Evolutionary conservation across 257 asterid species (phyloP).

Genomic region (Solanum corneliomulleri): DNA sequence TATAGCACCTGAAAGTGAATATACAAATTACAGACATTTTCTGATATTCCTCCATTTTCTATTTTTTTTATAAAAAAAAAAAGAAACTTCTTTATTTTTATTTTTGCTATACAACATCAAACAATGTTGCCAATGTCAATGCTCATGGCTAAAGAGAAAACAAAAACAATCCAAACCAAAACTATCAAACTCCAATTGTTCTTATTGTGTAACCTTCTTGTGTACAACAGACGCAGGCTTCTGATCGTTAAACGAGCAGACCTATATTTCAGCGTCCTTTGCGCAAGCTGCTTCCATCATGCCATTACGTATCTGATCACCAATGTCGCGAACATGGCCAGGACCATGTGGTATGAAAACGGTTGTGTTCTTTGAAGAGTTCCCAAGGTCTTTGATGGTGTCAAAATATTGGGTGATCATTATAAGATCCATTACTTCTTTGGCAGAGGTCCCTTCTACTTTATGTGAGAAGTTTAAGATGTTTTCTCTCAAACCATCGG

Average conservation of each 20-base stretch:
- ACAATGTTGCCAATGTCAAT: neutral
- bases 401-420: slow-evolving; percentile 95
- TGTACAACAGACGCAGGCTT: neutral
- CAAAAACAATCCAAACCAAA: neutral
- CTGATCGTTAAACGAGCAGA: neutral
- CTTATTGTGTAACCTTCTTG: neutral
- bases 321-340: slow-evolving; percentile 88
- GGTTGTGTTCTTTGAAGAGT: slow-evolving; percentile 76
- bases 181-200: neutral
- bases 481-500: slow-evolving; percentile 90
- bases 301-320: slow-evolving; percentile 89
- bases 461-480: slow-evolving; percentile 83
- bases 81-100: neutral
- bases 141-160: neutral
- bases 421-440: slow-evolving; percentile 96
- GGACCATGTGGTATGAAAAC: slow-evolving; percentile 95
- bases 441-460: slow-evolving; percentile 76
- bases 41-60: neutral
- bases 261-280: slow-evolving; percentile 9
- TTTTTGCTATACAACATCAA: neutral
- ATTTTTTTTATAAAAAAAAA: too few relatives aligned
- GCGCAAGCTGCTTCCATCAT: slow-evolving; percentile 77
- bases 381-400: slow-evolving; percentile 92
- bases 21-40: neutral
- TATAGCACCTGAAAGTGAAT: neutral